A percentile compares a stretch with the other conserved stretches of the same genome.
Conservation (phyloP, 495 filamentous ascomycete genomes). For the Penicillium goetzii region DNA sequence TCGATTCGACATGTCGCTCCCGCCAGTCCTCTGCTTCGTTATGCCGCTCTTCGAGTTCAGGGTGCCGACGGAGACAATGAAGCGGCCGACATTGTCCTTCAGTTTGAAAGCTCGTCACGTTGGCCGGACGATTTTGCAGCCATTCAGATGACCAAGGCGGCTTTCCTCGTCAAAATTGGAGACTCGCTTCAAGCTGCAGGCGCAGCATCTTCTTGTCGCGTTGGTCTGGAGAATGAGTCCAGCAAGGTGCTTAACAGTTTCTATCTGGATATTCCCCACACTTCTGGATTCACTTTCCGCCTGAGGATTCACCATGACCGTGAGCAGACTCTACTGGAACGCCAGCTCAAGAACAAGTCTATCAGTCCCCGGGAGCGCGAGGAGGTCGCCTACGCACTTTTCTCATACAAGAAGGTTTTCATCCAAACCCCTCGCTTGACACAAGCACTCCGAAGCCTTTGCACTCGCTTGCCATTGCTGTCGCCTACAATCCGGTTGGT, state of each 20-base stretch:
- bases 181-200: conserved; percentile 65
- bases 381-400: conserved; percentile 67
- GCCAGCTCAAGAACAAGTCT: conserved; percentile 72
- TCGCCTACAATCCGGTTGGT: conserved; percentile 85
- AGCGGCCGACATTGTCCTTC: conserved; percentile 72
- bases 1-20: conserved; percentile 76
- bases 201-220: conserved; percentile 54
- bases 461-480: conserved; percentile 77
- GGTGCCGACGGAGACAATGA: conserved; percentile 36
- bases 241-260: conserved; percentile 70
- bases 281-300: conserved; percentile 63
- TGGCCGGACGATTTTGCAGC: conserved; percentile 92
- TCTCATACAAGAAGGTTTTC: conserved; percentile 70
- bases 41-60: conserved; percentile 60
- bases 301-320: conserved; percentile 73
- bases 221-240: conserved; percentile 80
- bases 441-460: conserved; percentile 75
- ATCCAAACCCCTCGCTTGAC: conserved; percentile 75
- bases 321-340: conserved; percentile 79
- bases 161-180: conserved; percentile 83
- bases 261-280: conserved; percentile 81
- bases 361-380: conserved; percentile 63
- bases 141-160: conserved; percentile 91
- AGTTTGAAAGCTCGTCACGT: conserved; percentile 89
- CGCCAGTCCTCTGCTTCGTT: conserved; percentile 71